Percentiles rank a stretch among this genome's conserved stretches.
Evolutionary conservation across 108 stramenopile species (phyloP).

Genomic region (Aurantiochytrium sp.): DNA sequence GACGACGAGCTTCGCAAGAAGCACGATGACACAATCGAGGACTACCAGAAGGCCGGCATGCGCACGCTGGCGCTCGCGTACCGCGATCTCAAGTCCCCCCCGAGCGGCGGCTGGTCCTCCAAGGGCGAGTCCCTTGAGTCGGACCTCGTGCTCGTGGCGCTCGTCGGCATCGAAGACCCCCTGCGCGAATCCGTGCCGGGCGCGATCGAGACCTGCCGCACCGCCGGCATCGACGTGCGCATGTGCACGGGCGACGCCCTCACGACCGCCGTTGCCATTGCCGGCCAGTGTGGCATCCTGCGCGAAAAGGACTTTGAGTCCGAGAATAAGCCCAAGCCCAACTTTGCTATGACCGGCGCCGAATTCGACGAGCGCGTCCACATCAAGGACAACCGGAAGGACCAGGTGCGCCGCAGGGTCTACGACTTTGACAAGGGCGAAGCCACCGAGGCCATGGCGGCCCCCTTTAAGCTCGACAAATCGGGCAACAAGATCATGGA

Average conservation of each 20-base stretch:
- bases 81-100: slow-evolving; percentile 51
- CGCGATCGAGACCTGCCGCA: slow-evolving; percentile 70
- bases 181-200: slow-evolving; percentile 79
- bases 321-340: slow-evolving; percentile 59
- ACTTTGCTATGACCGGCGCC: slow-evolving; percentile 76
- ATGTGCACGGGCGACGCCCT: slow-evolving; percentile 95
- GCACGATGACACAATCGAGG: slow-evolving; percentile 51
- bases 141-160: slow-evolving; percentile 62
- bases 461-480: slow-evolving; percentile 31
- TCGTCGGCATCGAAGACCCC: slow-evolving; percentile 96
- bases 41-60: slow-evolving; percentile 73
- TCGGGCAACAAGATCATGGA: slow-evolving; percentile 67
- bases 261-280: slow-evolving; percentile 88
- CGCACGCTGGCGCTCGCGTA: slow-evolving; percentile 73
- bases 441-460: neutral
- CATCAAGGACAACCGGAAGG: slow-evolving; percentile 34
- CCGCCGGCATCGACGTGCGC: slow-evolving; percentile 85
- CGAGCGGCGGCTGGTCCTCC: neutral
- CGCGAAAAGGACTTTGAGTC: slow-evolving; percentile 30
- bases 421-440: neutral
- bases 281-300: slow-evolving; percentile 64
- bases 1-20: slow-evolving; percentile 39
- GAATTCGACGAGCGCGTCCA: slow-evolving; percentile 66
- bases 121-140: slow-evolving; percentile 47
- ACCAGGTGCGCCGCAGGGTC: neutral